phyloP scores from a whole-genome alignment of 305 asterid genomes.

The Fraxinus angustifolia region DNA sequence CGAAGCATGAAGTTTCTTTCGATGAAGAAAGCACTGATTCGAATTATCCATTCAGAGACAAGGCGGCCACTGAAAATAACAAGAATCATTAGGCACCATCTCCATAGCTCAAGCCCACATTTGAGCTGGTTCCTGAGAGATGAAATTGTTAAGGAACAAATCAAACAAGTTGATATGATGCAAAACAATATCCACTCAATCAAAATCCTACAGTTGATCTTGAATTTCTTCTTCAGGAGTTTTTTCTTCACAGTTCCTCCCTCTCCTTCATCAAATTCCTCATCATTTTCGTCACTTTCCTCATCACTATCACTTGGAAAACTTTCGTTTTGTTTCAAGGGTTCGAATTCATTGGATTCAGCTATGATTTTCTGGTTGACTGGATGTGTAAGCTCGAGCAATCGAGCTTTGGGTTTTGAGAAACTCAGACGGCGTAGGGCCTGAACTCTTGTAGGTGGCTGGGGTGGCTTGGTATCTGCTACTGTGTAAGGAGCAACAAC shows the following conservation, averaged over 20 bases:
- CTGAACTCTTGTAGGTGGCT: conserved; percentile 9
- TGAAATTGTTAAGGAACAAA: conserved; percentile 40
- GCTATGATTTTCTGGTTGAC: conserved; percentile 4
- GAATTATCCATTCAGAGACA: conserved; percentile 47
- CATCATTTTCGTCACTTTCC: conserved; percentile 18
- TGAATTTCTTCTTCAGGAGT: conserved; percentile 12
- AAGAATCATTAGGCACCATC: conserved; percentile 48
- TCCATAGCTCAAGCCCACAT: conserved; percentile 49
- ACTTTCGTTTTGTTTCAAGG: conserved; percentile 7
- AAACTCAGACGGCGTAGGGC: conserved; percentile 45
- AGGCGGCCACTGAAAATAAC: conserved; percentile 56
- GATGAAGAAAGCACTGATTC: conserved; percentile 35
- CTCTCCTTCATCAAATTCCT: conserved; percentile 25
- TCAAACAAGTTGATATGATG: conserved; percentile 33
- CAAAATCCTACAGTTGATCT: conserved; percentile 25
- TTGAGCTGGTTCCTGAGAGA: conserved; percentile 24
- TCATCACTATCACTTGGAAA: conserved; percentile 27
- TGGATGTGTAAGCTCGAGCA: conserved; percentile 37
- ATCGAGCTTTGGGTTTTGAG: conserved; percentile 55
- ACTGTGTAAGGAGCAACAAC: background rate
- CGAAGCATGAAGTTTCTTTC: conserved; percentile 58
- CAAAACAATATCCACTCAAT: conserved; percentile 42
- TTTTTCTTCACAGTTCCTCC: conserved; percentile 11
- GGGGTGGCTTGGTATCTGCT: conserved; percentile 24
- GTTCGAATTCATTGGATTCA: conserved; percentile 17